These are phyloP conservation scores for Dryadomyces sulphureus DNA, from an alignment of 2,329 filamentous ascomycete genomes.

Conservation along the genomic window DNA sequence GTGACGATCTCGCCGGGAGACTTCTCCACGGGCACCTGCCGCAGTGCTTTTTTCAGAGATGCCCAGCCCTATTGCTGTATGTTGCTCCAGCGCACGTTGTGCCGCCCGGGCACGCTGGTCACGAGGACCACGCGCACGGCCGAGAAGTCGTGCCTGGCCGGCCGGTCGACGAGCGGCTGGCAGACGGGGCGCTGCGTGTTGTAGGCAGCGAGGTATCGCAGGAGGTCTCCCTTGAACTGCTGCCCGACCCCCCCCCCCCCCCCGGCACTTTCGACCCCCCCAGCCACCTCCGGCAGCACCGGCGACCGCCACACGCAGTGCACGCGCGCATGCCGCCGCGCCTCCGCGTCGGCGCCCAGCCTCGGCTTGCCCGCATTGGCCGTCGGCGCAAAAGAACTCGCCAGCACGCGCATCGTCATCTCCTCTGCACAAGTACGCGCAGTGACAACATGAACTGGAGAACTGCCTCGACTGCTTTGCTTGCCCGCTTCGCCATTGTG, in stretches of 20 bases:
- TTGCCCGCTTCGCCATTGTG: too few species aligned
- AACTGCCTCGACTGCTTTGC: too few species aligned
- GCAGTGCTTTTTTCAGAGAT: slow-evolving; percentile 46
- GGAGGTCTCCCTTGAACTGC: slow-evolving; percentile 61
- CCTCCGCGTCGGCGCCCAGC: too few species aligned
- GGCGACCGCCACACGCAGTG: slow-evolving; percentile 74
- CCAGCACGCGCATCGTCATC: too few species aligned
- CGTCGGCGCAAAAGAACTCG: slow-evolving; percentile 65
- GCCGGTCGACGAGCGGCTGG: slow-evolving; percentile 36
- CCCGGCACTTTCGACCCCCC: slow-evolving; percentile 12
- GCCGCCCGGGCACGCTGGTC: slow-evolving; percentile 62
- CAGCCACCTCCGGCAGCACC: slow-evolving; percentile 33
- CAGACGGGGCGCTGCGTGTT: slow-evolving; percentile 40
- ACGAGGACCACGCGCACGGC: slow-evolving; percentile 54
- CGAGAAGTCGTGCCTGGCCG: slow-evolving; percentile 55
- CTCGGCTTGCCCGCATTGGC: too few species aligned
- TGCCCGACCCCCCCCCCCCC: slow-evolving; percentile 38
- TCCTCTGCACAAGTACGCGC: too few species aligned
- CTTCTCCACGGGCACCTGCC: slow-evolving; percentile 30
- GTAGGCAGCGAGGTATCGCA: slow-evolving; percentile 60
- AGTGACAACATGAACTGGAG: too few species aligned
- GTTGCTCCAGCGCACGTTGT: slow-evolving; percentile 18
- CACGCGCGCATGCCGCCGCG: too few species aligned
- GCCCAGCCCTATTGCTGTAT: slow-evolving; percentile 61
- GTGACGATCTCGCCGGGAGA: slow-evolving; percentile 35